Base-by-base conservation (phyloP, 2,329 filamentous ascomycete genomes). In the Lasiodiplodia gonubiensis region DNA sequence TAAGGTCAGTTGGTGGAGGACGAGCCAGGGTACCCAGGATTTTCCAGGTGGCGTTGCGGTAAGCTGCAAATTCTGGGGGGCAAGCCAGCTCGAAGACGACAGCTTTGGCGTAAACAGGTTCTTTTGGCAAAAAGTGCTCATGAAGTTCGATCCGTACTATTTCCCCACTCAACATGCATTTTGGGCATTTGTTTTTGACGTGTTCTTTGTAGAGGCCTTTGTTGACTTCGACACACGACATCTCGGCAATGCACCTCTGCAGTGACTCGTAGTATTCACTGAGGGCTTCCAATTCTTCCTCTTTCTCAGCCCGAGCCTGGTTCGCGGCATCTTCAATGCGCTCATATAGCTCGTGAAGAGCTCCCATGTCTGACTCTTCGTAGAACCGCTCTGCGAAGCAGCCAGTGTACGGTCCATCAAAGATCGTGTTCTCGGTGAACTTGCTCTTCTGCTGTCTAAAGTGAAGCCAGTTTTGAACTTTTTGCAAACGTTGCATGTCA, bases 11-110 rank as follows among this genome's bases (percentile, higher is more conserved):
- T 42, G 60, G 23, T n/a, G n/a, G n/a, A n/a, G 74, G 74, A 37
- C 75, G 69, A 2, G 72, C 80, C 12, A 86, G 69, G 3, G 65
- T 70, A 2, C 74, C 72, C 0, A 86, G 25, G 3, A 88, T 79
- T 3, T 70, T 72, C 84, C 84, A 88, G 0, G 84, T 86, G 4
- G 79, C 76, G 66, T 86, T 80, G 14, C 87, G 80, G 72, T 88
- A 90, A 0, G 75, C 73, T 2, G 76, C 75, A 25, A 87, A 81
- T 4, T 76, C 75, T 3, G 70, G 37, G 0, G 87, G 86, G 25
- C 79, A 77, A 0, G 64, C 68, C 0, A 89, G 74, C 69, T 89
- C 87, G 61, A 89, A 87, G 0, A 88, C 69, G 0, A 85, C 74
- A 0, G 78, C 78, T 37, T 83, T 81, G n/a, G 76, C 77, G 11